Percentiles rank a stretch among this genome's conserved stretches.
Evolutionary conservation across 2,329 filamentous ascomycete species (phyloP).

Genomic region (Monosporascus sp.): DNA sequence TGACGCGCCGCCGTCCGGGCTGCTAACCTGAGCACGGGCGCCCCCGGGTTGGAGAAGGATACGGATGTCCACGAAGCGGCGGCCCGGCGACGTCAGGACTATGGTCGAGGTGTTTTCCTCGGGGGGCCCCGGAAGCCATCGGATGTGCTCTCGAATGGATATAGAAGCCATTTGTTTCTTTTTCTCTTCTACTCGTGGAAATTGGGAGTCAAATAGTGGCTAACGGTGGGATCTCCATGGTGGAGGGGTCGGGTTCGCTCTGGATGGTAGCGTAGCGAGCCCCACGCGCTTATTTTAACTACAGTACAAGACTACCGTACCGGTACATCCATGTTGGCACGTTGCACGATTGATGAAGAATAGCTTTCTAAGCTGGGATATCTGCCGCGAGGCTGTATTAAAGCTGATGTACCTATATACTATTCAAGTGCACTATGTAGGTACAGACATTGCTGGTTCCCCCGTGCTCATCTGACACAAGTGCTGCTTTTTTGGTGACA

Average conservation of each 20-base stretch:
- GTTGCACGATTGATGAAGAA: too few relatives aligned
- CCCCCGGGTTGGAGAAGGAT: conserved; percentile 31
- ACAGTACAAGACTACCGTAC: too few relatives aligned
- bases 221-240: not conserved
- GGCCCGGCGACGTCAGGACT: conserved; percentile 55
- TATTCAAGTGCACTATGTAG: too few relatives aligned
- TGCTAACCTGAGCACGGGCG: not conserved
- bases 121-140: conserved; percentile 47
- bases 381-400: too few relatives aligned
- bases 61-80: conserved; percentile 58
- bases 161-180: conserved; percentile 30
- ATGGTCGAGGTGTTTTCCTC: conserved; percentile 59
- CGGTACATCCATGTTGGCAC: too few relatives aligned
- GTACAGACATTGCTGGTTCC: too few relatives aligned
- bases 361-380: too few relatives aligned
- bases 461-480: too few relatives aligned
- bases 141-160: conserved; percentile 54
- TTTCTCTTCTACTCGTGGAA: not conserved
- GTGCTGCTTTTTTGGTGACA: too few relatives aligned
- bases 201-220: not conserved
- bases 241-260: not conserved
- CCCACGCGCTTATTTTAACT: too few relatives aligned
- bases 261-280: too few relatives aligned
- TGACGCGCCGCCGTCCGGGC: not conserved
- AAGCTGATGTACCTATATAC: too few relatives aligned